Conservation (phyloP, 2,329 filamentous ascomycete genomes). For the Chrysosphaeria jannelii region DNA sequence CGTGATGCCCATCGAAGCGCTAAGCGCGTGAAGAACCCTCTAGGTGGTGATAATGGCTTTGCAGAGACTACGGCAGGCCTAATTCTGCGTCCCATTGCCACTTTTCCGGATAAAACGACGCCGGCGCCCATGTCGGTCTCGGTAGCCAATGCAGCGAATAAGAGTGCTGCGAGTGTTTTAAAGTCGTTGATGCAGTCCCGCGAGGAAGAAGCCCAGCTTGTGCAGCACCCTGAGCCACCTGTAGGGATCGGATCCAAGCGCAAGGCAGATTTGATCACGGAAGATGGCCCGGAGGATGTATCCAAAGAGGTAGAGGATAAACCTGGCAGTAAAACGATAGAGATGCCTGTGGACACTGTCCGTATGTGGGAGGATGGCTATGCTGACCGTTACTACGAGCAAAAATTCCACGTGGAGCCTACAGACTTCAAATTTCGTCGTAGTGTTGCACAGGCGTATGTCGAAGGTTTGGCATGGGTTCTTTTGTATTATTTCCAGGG, state of each 20-base stretch:
- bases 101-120: constrained; percentile 27
- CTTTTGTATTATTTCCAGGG: constrained; percentile 93
- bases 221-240: neutral
- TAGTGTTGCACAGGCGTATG: constrained; percentile 70
- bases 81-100: constrained; percentile 12
- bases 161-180: constrained; percentile 70
- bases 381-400: constrained; percentile 81
- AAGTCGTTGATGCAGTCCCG: constrained; percentile 43
- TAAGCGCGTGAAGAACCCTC: constrained; percentile 8
- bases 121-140: constrained; percentile 38
- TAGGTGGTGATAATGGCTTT: constrained; percentile 4
- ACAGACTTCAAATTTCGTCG: constrained; percentile 64
- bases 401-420: constrained; percentile 70
- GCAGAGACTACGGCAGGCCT: constrained; percentile 4
- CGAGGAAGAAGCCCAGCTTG: neutral
- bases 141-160: constrained; percentile 59
- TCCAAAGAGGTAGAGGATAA: neutral
- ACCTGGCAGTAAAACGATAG: too few species aligned
- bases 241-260: neutral
- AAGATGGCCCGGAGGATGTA: neutral
- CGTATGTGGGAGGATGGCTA: constrained; percentile 90
- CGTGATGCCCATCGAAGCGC: too few species aligned
- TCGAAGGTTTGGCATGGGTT: constrained; percentile 86
- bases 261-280: neutral
- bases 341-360: constrained; percentile 48